Evolutionary conservation across 176 grass and related monocot species (phyloP).

Genomic region (Avena insularis): DNA sequence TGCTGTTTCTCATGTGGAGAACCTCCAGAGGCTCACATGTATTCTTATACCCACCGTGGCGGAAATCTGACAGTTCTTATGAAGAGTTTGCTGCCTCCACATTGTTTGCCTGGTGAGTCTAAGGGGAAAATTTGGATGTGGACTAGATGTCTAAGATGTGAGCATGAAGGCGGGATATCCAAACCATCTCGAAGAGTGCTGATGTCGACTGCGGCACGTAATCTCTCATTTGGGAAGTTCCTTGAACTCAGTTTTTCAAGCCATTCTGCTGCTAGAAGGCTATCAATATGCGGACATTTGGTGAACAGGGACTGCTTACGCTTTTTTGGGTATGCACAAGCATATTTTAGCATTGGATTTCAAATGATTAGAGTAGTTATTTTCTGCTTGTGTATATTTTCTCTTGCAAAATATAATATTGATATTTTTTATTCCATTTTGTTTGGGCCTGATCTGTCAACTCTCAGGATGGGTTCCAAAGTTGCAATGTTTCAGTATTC

Average conservation of each 20-base stretch:
- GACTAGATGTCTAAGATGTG: conserved; percentile 87
- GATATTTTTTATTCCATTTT: neutral
- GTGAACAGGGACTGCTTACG: conserved; percentile 89
- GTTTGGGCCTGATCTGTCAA: conserved; percentile 14
- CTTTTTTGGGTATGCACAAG: conserved; percentile 78
- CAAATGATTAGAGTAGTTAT: neutral
- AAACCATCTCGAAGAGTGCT: conserved; percentile 63
- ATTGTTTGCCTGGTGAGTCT: conserved; percentile 63
- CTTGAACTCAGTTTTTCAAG: conserved; percentile 94
- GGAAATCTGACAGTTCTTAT: conserved; percentile 82
- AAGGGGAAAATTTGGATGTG: conserved; percentile 98
- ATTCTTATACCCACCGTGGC: conserved; percentile 81
- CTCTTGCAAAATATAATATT: neutral
- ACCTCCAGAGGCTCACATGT: conserved; percentile 79
- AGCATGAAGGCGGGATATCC: conserved; percentile 57
- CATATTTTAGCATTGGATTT: neutral
- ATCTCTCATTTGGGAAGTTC: conserved; percentile 94
- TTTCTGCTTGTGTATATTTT: conserved; percentile 16
- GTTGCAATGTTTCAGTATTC: conserved; percentile 92
- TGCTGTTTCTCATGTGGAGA: conserved; percentile 83
- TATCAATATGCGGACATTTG: conserved; percentile 84
- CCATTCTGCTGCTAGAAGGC: conserved; percentile 74
- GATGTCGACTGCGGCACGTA: conserved; percentile 70
- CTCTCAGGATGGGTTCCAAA: conserved; percentile 80
- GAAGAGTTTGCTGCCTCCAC: conserved; percentile 53